phyloP scores from a whole-genome alignment of 257 asterid species.

The Fraxinus pennsylvanica region DNA sequence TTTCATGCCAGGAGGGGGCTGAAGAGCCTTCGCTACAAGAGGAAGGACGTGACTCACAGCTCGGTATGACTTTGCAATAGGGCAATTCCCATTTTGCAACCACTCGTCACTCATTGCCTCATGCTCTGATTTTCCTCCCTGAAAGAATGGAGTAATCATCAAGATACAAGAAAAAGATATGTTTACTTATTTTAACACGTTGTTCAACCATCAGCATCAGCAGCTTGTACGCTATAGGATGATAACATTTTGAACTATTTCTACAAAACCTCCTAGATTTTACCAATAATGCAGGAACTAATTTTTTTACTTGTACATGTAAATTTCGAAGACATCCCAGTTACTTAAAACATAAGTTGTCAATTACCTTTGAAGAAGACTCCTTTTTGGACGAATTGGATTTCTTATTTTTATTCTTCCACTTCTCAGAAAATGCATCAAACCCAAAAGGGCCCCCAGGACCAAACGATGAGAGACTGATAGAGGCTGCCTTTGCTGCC shows the following conservation, averaged over 20 bases:
- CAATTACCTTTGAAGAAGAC: conserved; percentile 63
- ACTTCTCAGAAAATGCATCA: conserved; percentile 67
- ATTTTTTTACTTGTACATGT: background rate
- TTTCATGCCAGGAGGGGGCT: conserved; percentile 83
- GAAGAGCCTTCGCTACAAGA: conserved; percentile 75
- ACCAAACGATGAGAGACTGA: conserved; percentile 88
- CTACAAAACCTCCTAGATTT: background rate
- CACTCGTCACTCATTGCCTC: conserved; percentile 81
- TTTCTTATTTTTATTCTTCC: conserved; percentile 58
- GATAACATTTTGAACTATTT: background rate
- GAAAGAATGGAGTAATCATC: conserved; percentile 24
- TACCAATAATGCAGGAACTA: background rate
- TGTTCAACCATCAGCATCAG: too few species aligned
- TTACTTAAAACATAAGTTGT: background rate
- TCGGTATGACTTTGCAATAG: conserved; percentile 87
- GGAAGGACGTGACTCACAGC: conserved; percentile 80
- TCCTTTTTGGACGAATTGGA: conserved; percentile 57
- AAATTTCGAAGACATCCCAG: background rate
- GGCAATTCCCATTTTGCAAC: conserved; percentile 85
- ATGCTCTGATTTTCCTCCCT: conserved; percentile 65
- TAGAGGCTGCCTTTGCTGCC: conserved; percentile 90
- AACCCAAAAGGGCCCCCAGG: conserved; percentile 85
- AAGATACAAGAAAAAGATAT: background rate
- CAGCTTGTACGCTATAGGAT: too few species aligned
- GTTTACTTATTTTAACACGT: too few species aligned